A percentile compares a stretch with the other conserved stretches of the same genome.
Evolutionary conservation across 2,329 filamentous ascomycete genomes (phyloP).

Genomic region (Magnaporthiopsis rhizophila): DNA sequence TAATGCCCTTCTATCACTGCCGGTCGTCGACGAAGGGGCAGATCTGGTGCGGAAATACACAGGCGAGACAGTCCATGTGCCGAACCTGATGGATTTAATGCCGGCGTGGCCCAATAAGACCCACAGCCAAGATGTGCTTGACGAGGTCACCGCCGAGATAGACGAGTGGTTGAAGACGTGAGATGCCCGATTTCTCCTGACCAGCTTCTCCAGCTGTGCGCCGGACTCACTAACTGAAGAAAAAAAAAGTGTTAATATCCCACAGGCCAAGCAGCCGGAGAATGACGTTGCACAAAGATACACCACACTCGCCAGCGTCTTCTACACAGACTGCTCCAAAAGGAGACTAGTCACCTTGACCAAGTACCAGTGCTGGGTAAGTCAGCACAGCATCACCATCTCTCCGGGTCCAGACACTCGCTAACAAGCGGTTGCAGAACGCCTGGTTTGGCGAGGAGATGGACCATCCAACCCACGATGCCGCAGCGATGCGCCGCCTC

Average conservation of each 20-base stretch:
- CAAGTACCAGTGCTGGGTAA: constrained; percentile 2
- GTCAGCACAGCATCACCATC: background rate
- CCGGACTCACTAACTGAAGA: background rate
- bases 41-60: background rate
- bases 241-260: background rate
- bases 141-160: background rate
- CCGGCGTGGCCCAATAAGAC: background rate
- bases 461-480: background rate
- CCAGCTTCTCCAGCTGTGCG: background rate
- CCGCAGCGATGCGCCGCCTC: background rate
- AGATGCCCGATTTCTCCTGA: background rate
- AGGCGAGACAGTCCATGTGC: background rate
- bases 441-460: background rate
- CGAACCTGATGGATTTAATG: background rate
- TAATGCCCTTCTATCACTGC: background rate
- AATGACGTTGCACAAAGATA: background rate
- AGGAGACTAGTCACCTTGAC: background rate
- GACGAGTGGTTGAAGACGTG: constrained; percentile 1
- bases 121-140: background rate
- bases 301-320: background rate
- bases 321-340: background rate
- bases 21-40: background rate
- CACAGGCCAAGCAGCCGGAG: background rate
- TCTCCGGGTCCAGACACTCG: background rate
- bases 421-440: background rate